These are phyloP conservation scores for Trametes villosa DNA, from an alignment of 768 basidiomycete species.

Conservation along the genomic window DNA sequence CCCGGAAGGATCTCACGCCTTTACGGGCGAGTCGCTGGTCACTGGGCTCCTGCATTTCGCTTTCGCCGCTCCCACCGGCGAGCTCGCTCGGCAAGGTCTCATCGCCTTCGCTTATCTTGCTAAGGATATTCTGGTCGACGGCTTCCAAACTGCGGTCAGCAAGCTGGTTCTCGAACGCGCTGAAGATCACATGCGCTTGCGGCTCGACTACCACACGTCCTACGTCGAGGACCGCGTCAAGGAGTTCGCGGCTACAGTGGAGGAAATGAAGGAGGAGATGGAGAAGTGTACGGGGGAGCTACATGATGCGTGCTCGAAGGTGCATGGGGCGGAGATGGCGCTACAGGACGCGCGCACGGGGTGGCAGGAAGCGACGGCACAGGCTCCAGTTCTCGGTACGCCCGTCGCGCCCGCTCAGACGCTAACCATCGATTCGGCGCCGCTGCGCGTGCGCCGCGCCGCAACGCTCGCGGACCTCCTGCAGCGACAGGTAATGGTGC, in stretches of 20 bases:
- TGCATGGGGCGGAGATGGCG: too few species aligned
- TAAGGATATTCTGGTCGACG: background rate
- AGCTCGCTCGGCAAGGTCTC: background rate
- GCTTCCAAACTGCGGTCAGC: background rate
- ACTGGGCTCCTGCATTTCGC: slow-evolving; percentile 8
- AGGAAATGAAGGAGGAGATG: background rate
- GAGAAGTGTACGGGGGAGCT: background rate
- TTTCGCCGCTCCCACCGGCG: background rate
- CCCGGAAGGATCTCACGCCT: background rate
- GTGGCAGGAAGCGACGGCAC: too few species aligned
- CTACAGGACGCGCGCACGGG: too few species aligned
- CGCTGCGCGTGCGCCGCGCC: too few species aligned
- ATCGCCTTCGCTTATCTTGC: background rate
- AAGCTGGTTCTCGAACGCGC: background rate
- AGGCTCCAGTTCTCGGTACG: too few species aligned
- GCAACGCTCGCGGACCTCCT: too few species aligned
- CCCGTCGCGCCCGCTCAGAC: too few species aligned
- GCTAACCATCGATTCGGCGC: too few species aligned
- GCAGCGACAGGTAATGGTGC: too few species aligned
- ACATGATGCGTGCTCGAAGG: background rate
- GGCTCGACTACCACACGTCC: too few species aligned
- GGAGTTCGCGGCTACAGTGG: background rate
- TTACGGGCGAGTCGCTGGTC: background rate
- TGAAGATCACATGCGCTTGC: background rate
- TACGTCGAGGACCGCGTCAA: background rate